Evolutionary conservation across 2,329 filamentous ascomycete species (phyloP).

Genomic region (Septoria linicola): DNA sequence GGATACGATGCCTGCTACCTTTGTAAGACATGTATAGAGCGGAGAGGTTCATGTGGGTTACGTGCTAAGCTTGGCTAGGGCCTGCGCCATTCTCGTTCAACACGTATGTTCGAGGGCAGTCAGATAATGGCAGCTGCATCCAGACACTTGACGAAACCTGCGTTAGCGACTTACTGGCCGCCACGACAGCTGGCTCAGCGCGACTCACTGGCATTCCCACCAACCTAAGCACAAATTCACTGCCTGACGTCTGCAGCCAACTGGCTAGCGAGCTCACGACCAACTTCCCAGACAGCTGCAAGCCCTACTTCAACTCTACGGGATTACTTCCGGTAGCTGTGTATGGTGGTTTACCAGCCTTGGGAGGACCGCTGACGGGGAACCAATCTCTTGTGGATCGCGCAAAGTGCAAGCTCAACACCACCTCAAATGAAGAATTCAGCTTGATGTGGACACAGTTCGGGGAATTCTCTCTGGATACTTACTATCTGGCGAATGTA

Average conservation of each 20-base stretch:
- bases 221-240: conserved; percentile 15
- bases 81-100: conserved; percentile 5
- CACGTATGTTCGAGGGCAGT: conserved; percentile 15
- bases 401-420: conserved; percentile 5
- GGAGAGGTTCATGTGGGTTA: too few species aligned
- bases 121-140: conserved; percentile 16
- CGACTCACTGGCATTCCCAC: conserved; percentile 15
- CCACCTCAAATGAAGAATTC: conserved; percentile 2
- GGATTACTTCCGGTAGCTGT: background rate
- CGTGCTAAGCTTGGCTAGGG: too few species aligned
- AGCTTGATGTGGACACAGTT: conserved; percentile 20
- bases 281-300: conserved; percentile 20
- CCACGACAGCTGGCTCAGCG: background rate
- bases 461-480: conserved; percentile 2
- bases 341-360: conserved; percentile 9
- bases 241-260: conserved; percentile 16
- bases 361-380: conserved; percentile 19
- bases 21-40: too few species aligned
- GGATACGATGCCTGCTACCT: conserved; percentile 21
- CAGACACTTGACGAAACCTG: conserved; percentile 16
- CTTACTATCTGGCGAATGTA: conserved; percentile 14
- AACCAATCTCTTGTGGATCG: conserved; percentile 7
- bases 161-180: conserved; percentile 13
- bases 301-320: conserved; percentile 17
- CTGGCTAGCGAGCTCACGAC: conserved; percentile 13